Conservation (phyloP, 345 rosid species). For the Eutrema japonicum region DNA sequence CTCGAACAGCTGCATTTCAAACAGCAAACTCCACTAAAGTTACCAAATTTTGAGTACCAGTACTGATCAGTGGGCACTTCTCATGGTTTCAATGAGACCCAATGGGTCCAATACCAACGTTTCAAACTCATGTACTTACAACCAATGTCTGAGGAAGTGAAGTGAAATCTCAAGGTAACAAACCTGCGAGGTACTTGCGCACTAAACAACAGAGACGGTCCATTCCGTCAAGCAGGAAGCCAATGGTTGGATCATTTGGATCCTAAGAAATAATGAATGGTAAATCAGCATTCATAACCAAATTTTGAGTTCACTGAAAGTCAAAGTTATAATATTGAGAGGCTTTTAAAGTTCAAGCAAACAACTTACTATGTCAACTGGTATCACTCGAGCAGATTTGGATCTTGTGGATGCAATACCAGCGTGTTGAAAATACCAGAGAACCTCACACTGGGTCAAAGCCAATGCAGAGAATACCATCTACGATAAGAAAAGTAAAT, state of each 20-base stretch:
- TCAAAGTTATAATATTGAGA: slow-evolving; percentile 18
- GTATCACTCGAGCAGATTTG: slow-evolving; percentile 66
- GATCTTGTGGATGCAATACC: slow-evolving; percentile 89
- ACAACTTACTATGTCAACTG: slow-evolving; percentile 80
- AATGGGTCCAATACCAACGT: not conserved
- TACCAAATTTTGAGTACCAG: slow-evolving; percentile 16
- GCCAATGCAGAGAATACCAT: slow-evolving; percentile 99
- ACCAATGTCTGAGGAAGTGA: not conserved
- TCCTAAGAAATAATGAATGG: slow-evolving; percentile 56
- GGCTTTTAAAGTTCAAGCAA: slow-evolving; percentile 29
- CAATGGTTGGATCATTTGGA: slow-evolving; percentile 98
- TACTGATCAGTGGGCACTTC: slow-evolving; percentile 19
- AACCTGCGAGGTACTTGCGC: slow-evolving; percentile 96
- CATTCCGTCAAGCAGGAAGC: slow-evolving; percentile 97
- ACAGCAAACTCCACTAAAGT: slow-evolving; percentile 33
- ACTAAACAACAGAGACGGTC: slow-evolving; percentile 90
- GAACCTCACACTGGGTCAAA: slow-evolving; percentile 92
- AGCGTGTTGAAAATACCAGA: slow-evolving; percentile 95
- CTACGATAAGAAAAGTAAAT: slow-evolving; percentile 50
- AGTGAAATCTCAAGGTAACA: slow-evolving; percentile 28
- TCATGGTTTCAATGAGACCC: slow-evolving; percentile 24
- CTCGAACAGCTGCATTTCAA: slow-evolving; percentile 88
- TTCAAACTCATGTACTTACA: slow-evolving; percentile 7
- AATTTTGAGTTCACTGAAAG: slow-evolving; percentile 20
- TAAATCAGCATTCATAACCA: slow-evolving; percentile 15